These are phyloP conservation scores for Trypanosoma brucei DNA, from an alignment of 208 protist species.

Conservation along the genomic window DNA sequence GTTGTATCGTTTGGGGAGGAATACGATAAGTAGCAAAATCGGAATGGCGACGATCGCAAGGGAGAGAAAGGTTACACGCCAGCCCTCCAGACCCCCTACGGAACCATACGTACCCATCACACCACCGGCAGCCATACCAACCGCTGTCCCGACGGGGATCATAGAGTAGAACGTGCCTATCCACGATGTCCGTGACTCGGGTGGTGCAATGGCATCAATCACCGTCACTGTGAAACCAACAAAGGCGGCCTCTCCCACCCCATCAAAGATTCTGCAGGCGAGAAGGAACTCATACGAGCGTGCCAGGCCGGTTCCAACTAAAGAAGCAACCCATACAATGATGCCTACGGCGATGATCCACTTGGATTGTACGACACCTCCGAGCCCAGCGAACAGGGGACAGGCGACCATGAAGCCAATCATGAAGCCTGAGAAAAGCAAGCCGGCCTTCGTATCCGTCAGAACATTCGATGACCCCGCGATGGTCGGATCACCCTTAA, in stretches of 20 bases:
- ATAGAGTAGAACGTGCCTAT: conserved; percentile 84
- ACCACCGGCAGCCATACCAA: conserved; percentile 68
- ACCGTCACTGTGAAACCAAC: conserved; percentile 75
- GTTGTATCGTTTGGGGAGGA: conserved; percentile 40
- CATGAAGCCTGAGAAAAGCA: conserved; percentile 75
- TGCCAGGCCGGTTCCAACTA: conserved; percentile 40
- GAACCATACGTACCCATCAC: conserved; percentile 28
- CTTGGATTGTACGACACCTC: conserved; percentile 26
- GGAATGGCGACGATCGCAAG: conserved; percentile 50
- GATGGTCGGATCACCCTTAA: conserved; percentile 38
- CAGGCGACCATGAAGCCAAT: conserved; percentile 69
- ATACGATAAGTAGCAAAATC: conserved; percentile 29
- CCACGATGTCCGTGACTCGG: conserved; percentile 53
- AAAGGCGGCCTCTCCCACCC: conserved; percentile 81
- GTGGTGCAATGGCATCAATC: conserved; percentile 77
- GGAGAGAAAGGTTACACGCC: conserved; percentile 48
- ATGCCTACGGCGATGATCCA: conserved; percentile 56
- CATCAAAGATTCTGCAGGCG: conserved; percentile 48
- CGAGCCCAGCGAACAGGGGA: conserved; percentile 61
- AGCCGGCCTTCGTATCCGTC: conserved; percentile 46
- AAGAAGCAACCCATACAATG: conserved; percentile 48
- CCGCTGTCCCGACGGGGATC: conserved; percentile 77
- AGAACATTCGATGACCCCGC: conserved; percentile 6
- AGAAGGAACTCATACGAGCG: conserved; percentile 50
- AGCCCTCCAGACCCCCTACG: conserved; percentile 26